phyloP scores from a whole-genome alignment of 352 stramenopile species.

The Thalassiosira mediterranea region DNA sequence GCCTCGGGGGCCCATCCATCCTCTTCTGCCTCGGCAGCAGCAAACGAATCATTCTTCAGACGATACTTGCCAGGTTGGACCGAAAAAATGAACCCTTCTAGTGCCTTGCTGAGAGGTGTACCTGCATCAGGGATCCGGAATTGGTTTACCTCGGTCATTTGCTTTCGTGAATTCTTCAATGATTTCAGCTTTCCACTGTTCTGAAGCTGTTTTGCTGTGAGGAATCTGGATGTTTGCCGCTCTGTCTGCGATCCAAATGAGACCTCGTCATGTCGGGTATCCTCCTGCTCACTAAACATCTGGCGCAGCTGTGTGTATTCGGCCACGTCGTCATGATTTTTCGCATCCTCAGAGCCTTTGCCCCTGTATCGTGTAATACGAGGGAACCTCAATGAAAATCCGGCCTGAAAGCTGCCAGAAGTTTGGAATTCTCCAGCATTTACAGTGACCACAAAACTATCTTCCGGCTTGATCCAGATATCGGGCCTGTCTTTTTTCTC shows the following conservation, averaged over 20 bases:
- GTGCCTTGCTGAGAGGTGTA: constrained; percentile 25
- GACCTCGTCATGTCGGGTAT: constrained; percentile 41
- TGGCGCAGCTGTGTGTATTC: constrained; percentile 47
- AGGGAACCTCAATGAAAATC: constrained; percentile 77
- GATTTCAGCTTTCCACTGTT: constrained; percentile 31
- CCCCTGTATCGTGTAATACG: constrained; percentile 63
- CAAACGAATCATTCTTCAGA: constrained; percentile 59
- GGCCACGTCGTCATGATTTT: constrained; percentile 58
- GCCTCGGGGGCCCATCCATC: constrained; percentile 67
- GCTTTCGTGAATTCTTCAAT: constrained; percentile 26
- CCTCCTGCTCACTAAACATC: constrained; percentile 59
- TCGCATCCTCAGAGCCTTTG: constrained; percentile 55
- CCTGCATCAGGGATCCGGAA: constrained; percentile 45
- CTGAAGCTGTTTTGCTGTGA: constrained; percentile 44
- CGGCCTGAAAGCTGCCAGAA: constrained; percentile 59
- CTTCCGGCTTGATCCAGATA: constrained; percentile 81
- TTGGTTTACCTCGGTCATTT: constrained; percentile 40
- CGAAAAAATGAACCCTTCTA: constrained; percentile 61
- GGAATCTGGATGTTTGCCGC: constrained; percentile 37
- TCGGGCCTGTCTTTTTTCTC: constrained; percentile 66
- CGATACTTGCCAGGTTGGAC: constrained; percentile 74
- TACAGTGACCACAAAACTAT: constrained; percentile 77
- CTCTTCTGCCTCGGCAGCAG: constrained; percentile 56
- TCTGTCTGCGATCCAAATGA: constrained; percentile 34
- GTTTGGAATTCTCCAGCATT: constrained; percentile 68